Percentiles rank a stretch among this genome's conserved stretches.
Conservation (phyloP, 306 rosid genomes). For the Corylus heterophylla region DNA sequence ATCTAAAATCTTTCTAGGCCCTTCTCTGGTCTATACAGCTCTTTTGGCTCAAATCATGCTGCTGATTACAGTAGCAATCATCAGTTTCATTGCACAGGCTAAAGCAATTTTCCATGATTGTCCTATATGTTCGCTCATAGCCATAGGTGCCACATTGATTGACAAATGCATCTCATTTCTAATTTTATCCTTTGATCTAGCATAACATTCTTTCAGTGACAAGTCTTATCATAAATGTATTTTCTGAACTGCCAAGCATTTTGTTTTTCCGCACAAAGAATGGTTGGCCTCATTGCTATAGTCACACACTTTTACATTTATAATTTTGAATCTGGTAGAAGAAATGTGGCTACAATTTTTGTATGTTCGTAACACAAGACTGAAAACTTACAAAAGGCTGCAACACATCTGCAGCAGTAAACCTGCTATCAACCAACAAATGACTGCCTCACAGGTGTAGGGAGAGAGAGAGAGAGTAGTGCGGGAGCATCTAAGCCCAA, state of each 20-base stretch:
- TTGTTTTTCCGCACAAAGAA: background rate
- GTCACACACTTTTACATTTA: background rate
- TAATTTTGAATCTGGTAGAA: background rate
- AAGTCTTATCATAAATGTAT: background rate
- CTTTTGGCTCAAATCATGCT: background rate
- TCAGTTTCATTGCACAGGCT: background rate
- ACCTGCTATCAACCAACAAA: background rate
- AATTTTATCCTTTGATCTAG: background rate
- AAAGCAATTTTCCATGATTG: background rate
- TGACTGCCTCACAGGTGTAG: background rate
- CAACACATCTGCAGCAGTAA: background rate
- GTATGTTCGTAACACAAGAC: background rate
- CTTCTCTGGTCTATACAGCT: background rate
- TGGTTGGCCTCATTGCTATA: background rate
- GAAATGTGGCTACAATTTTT: background rate
- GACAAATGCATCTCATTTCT: background rate
- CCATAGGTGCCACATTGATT: background rate
- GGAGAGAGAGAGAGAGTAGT: too few relatives aligned
- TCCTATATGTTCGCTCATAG: background rate
- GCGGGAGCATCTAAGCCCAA: too few relatives aligned
- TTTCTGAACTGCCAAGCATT: background rate
- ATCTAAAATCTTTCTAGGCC: background rate
- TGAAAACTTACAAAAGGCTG: background rate
- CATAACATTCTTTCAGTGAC: background rate
- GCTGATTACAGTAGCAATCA: background rate